Base-by-base conservation (phyloP, 2,329 filamentous ascomycete genomes). In the Xylariaceae sp. region DNA sequence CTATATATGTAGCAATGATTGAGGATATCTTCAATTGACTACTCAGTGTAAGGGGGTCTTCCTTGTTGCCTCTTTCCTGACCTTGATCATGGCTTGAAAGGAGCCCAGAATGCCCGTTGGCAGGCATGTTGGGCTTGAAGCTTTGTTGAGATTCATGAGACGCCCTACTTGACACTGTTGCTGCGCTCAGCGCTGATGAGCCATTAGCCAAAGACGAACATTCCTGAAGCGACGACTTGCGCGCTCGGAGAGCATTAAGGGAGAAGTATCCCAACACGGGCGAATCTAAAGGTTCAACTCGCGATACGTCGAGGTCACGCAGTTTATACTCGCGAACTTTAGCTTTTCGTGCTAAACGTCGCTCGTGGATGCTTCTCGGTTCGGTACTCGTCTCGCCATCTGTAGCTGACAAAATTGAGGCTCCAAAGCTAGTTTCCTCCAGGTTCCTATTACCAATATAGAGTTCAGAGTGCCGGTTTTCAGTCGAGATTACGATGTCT, bases 231-330 rank as follows among this genome's bases (percentile, higher is more conserved):
- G 39, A 45, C 16, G 55, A 18, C 16, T 45, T 45, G 8, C 45
- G 40, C 26, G 54, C 32, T 13, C 16, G 46, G n/a, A 57, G 18
- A 20, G 42, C 15, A 40, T 48, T 55, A 27, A 50, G 10, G 7
- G 58, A 15, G 24, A 65, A 64, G 48, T 59, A 60, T n/a, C 65
- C 65, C 8, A 66, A 45, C 8, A 67, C 35, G 6, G 65, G 64
- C 2, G 65, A 68, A 47, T 49, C 42, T 8, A 46, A 30, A 8
- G 45, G 26, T 36, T 58, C 44, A 24, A 29, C 47, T 21, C 53
- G 49, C 24, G 62, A 53, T 30, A 53, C 55, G 26, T 64, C 58
- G n/a, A 67, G 41, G 32, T 64, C 60, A 30, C 60, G 58, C 35
- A 59, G 54, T 32, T 64, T 63, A 49, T 62, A 63, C 32, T 62